Conservation (phyloP, 192 early-diverging fungal genomes). For the Podila verticillata region DNA sequence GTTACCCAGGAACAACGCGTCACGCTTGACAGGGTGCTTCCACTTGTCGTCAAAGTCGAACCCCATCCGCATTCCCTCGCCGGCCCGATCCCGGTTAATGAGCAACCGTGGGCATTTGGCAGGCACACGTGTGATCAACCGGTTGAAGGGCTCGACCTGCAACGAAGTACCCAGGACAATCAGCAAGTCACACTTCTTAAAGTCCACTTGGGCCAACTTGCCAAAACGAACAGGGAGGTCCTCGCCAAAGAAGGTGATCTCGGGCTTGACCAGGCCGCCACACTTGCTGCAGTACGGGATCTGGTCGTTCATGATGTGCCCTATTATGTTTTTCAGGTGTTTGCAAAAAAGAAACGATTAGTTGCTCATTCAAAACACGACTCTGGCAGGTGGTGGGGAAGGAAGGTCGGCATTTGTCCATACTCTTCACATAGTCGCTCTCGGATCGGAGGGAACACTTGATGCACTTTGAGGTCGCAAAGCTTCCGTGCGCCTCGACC, state of each 20-base stretch:
- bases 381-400: background rate
- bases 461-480: constrained; percentile 84
- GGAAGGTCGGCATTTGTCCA: background rate
- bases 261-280: constrained; percentile 84
- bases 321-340: background rate
- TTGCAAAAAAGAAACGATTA: background rate
- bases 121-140: constrained; percentile 72
- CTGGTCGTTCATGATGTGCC: constrained; percentile 60
- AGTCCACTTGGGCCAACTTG: constrained; percentile 61
- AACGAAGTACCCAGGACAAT: constrained; percentile 95
- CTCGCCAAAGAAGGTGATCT: constrained; percentile 98
- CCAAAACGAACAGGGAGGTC: constrained; percentile 81
- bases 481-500: constrained; percentile 96
- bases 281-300: constrained; percentile 82
- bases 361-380: background rate
- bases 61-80: constrained; percentile 63
- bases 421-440: constrained; percentile 47
- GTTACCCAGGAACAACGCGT: constrained; percentile 79
- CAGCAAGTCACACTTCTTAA: constrained; percentile 80
- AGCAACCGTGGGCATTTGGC: constrained; percentile 81
- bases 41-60: constrained; percentile 83
- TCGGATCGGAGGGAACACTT: constrained; percentile 60
- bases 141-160: constrained; percentile 90
- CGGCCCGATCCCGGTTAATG: constrained; percentile 88
- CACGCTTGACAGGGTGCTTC: constrained; percentile 66